These are phyloP conservation scores for Globisporangium paddicum DNA, from an alignment of 352 stramenopile species.

Conservation along the genomic window DNA sequence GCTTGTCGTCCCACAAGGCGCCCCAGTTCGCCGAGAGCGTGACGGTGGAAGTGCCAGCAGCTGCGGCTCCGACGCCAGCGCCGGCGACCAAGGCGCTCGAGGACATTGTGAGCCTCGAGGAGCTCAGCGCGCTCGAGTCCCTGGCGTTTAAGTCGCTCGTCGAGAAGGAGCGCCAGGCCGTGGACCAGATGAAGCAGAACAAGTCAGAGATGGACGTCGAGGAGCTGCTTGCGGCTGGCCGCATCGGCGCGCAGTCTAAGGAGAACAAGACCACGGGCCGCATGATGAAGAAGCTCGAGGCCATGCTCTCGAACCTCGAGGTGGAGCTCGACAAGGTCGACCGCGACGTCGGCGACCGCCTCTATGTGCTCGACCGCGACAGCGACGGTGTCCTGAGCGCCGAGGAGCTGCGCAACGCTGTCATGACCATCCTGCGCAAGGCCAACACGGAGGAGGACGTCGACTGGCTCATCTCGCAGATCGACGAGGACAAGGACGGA, in stretches of 20 bases:
- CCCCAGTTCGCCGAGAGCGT: slow-evolving; percentile 12
- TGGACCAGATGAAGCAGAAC: slow-evolving; percentile 84
- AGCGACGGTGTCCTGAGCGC: slow-evolving; percentile 92
- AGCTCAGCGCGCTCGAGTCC: slow-evolving; percentile 76
- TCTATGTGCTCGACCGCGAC: slow-evolving; percentile 98
- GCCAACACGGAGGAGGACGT: slow-evolving; percentile 94
- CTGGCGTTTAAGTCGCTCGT: slow-evolving; percentile 86
- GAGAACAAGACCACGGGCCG: slow-evolving; percentile 89
- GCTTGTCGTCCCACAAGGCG: slow-evolving; percentile 1
- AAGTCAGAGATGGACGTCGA: slow-evolving; percentile 89
- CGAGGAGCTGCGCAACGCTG: slow-evolving; percentile 94
- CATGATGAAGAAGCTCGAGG: slow-evolving; percentile 91
- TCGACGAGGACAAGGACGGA: slow-evolving; percentile 90
- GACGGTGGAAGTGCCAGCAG: slow-evolving; percentile 3
- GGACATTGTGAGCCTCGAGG: slow-evolving; percentile 78
- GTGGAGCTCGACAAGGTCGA: slow-evolving; percentile 94
- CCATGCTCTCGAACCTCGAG: slow-evolving; percentile 94
- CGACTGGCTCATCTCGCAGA: slow-evolving; percentile 91
- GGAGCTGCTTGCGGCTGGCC: slow-evolving; percentile 65
- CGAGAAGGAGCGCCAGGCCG: slow-evolving; percentile 78
- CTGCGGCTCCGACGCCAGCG: slow-evolving; percentile 13
- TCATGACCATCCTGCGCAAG: slow-evolving; percentile 94
- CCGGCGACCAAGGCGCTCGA: slow-evolving; percentile 48
- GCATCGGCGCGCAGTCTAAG: slow-evolving; percentile 68
- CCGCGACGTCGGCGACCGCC: slow-evolving; percentile 95